Base-by-base conservation (phyloP, 768 basidiomycete species). In the Amanita muscaria region DNA sequence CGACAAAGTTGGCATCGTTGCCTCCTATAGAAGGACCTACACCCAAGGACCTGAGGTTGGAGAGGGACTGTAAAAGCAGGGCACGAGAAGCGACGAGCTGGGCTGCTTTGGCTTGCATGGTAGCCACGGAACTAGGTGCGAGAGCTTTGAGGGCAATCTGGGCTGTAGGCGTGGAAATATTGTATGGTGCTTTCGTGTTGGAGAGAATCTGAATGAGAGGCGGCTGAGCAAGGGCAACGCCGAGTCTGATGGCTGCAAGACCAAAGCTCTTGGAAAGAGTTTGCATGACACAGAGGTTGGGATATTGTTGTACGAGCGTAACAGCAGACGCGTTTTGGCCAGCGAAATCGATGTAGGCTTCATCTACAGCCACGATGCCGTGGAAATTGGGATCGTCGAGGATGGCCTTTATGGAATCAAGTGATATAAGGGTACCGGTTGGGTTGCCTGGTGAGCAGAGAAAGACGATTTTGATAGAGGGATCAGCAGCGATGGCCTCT, bases 141-240 rank as follows among this genome's bases (percentile, higher is more conserved):
- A 97, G 76, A 0, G 94, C 90, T 8, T 83, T 69, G 12, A 80
- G 61, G 0, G 91, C 93, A 18, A 97, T 76, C 22, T 77, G 64
- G 10, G 94, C 89, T 5, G 90, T 90, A 0, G 92, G 92, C 0
- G 83, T 75, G 12, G 92, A 93, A 52, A 99, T 80, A 62, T 96
- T 97, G 69, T 98, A 99, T 0, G 96, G 96, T 1, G 94, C 96
- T 61, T 99, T 99, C 21, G 93, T 87, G 61, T 98, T 98, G 48
- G 80, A 77, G 42, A 98, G 78, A 50, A 97, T 73, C 54, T 91
- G 93, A 35, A 97, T 85, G 10, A 99, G 67, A 0, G 88, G 80
- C 0, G 91, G 91, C 48, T 92, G 86, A 4, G 91, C 88, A 44
- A 97, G 66, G 0, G 90, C 89, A 36, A 93, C 77, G 0, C 96